Base-by-base conservation (phyloP, 2,329 filamentous ascomycete genomes). In the Alternaria dauci region DNA sequence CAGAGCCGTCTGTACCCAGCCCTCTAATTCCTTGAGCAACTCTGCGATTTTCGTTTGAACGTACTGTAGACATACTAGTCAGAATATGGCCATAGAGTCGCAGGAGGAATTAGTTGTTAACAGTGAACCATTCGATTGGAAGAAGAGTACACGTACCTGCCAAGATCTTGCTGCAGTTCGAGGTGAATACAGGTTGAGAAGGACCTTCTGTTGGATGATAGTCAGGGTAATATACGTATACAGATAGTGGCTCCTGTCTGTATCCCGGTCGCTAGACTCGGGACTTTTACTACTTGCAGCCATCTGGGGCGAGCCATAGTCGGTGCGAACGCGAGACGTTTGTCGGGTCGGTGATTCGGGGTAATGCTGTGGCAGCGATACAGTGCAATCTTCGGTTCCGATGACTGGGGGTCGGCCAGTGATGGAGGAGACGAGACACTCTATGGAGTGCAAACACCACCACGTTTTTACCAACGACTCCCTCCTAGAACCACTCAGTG, bases 371-470 rank as follows among this genome's bases (percentile, higher is more conserved):
- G 79, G 79, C 18, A 76, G 51, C 8, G 52, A 16, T 0, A 73
- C 65, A 7, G 76, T 78, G 53, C 73, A 78, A 44, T 78, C 72
- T 43, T 72, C 70, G 47, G 73, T 66, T 3, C 66, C 64, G 36
- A 80, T 69, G 2, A 75, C 71, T 8, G 75, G 75, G 30, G 80
- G 76, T 14, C 79, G 75, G 1, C 80, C 80, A 5, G 77, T 80
- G 25, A 81, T 74, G 8, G 77, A 68, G 16, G 74, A 74, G 2
- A 80, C 63, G 4, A 79, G 61, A 30, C 75, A 73, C 52, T 81
- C 80, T 30, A 79, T 64, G 3, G 70, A 71, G 60, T 77, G 77
- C 20, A 81, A 52, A 43, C 74, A 75, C 76, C 79, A 80, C 80
- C 80, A 82, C 9, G 75, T 73, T 9, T 73, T 74, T 16, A 72